Evolutionary conservation across 306 rosid genomes (phyloP).

Genomic region (Vigna hirtella): DNA sequence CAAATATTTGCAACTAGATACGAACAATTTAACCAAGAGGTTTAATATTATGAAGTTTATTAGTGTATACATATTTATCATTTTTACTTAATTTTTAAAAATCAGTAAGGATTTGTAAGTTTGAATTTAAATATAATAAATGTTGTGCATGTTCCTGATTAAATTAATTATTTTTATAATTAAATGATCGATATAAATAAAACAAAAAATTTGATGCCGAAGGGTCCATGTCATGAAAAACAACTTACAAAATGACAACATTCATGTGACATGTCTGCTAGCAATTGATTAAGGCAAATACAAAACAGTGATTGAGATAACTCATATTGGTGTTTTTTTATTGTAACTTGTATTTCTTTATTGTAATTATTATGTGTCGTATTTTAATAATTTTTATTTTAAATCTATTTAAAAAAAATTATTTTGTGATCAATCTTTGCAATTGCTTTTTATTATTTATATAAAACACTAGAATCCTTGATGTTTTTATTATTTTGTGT

Average conservation of each 20-base stretch:
- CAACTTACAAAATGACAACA: constrained; percentile 28
- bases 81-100: background rate
- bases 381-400: background rate
- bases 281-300: background rate
- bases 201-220: background rate
- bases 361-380: background rate
- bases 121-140: background rate
- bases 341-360: background rate
- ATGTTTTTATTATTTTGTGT: too few species aligned
- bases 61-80: background rate
- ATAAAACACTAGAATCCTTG: background rate
- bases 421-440: background rate
- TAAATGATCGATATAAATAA: background rate
- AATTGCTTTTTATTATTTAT: background rate
- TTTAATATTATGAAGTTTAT: background rate
- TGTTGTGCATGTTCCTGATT: background rate
- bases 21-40: background rate
- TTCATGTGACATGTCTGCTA: constrained; percentile 40
- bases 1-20: background rate
- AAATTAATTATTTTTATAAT: background rate
- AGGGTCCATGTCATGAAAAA: background rate
- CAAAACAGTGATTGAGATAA: background rate
- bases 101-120: background rate
- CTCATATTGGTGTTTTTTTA: background rate
- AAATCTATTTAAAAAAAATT: background rate